phyloP scores from a whole-genome alignment of 2,329 filamentous ascomycete species.

The Aspergillus ochraceus region DNA sequence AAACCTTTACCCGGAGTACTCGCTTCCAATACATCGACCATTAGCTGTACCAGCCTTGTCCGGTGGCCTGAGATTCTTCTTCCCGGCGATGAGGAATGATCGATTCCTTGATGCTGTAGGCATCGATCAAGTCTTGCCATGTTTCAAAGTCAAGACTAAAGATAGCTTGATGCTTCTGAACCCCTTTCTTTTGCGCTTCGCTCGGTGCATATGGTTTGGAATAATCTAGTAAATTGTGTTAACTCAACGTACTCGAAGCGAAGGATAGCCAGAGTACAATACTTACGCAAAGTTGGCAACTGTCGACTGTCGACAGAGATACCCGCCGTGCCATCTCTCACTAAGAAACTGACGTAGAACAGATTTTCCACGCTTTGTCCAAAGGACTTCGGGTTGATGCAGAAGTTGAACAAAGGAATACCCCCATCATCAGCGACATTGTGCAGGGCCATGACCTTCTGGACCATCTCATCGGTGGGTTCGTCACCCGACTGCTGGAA shows the following conservation, averaged over 20 bases:
- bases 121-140: conserved; percentile 76
- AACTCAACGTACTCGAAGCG: conserved; percentile 4
- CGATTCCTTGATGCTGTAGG: conserved; percentile 72
- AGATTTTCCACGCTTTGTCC: conserved; percentile 95
- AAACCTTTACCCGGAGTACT: neutral
- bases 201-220: conserved; percentile 50
- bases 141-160: conserved; percentile 82
- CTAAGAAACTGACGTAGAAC: conserved; percentile 93
- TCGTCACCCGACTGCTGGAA: conserved; percentile 25
- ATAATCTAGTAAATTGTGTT: conserved; percentile 38
- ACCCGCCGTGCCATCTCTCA: conserved; percentile 77
- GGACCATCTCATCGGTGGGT: conserved; percentile 39
- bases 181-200: conserved; percentile 51
- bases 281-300: conserved; percentile 78
- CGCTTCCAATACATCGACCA: neutral
- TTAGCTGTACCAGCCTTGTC: conserved; percentile 67
- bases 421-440: conserved; percentile 68
- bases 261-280: neutral
- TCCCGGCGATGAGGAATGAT: conserved; percentile 83
- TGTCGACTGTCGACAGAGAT: conserved; percentile 72
- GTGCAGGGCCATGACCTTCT: conserved; percentile 62
- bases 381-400: conserved; percentile 86
- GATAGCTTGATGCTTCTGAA: conserved; percentile 78
- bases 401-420: conserved; percentile 80
- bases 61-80: conserved; percentile 51